phyloP scores from a whole-genome alignment of 2,329 filamentous ascomycete species.

The Colletotrichum lupini region DNA sequence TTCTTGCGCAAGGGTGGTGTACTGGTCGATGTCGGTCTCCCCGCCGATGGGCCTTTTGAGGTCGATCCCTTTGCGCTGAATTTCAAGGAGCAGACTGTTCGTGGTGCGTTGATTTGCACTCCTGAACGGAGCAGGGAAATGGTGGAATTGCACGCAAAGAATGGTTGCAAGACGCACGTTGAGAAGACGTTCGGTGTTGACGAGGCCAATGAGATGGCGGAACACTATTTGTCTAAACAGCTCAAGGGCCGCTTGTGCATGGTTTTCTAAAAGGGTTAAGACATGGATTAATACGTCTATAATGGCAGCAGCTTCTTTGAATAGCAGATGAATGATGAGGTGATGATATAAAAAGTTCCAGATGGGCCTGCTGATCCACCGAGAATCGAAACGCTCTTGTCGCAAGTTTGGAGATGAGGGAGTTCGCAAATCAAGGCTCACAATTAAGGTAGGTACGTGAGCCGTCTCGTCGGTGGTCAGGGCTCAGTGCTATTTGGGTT shows the following conservation, averaged over 20 bases:
- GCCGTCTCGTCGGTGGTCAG: too few relatives aligned
- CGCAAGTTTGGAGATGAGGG: too few relatives aligned
- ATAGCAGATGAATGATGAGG: not conserved
- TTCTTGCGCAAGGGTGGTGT: constrained; percentile 36
- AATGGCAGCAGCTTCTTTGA: not conserved
- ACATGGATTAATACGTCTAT: not conserved
- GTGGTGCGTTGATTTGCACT: constrained; percentile 35
- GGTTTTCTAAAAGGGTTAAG: constrained; percentile 22
- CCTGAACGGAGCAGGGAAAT: constrained; percentile 36
- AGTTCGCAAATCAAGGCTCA: too few relatives aligned
- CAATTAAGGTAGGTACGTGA: too few relatives aligned
- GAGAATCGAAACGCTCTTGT: too few relatives aligned
- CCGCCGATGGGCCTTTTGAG: constrained; percentile 35
- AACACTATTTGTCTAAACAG: constrained; percentile 35
- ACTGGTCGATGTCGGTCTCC: constrained; percentile 33
- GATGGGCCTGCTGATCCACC: too few relatives aligned
- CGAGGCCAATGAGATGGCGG: constrained; percentile 33
- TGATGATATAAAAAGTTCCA: not conserved
- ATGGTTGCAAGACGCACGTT: constrained; percentile 32
- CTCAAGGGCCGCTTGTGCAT: constrained; percentile 36
- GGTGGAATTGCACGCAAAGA: constrained; percentile 35
- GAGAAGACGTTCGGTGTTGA: constrained; percentile 36
- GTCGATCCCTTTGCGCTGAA: constrained; percentile 36
- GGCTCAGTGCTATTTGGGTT: too few relatives aligned
- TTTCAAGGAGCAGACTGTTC: constrained; percentile 38